Percentiles rank a stretch among this genome's conserved stretches.
Evolutionary conservation across 1,284 basidiomycete genomes (phyloP).

Genomic region (Ceratobasidium sp.): DNA sequence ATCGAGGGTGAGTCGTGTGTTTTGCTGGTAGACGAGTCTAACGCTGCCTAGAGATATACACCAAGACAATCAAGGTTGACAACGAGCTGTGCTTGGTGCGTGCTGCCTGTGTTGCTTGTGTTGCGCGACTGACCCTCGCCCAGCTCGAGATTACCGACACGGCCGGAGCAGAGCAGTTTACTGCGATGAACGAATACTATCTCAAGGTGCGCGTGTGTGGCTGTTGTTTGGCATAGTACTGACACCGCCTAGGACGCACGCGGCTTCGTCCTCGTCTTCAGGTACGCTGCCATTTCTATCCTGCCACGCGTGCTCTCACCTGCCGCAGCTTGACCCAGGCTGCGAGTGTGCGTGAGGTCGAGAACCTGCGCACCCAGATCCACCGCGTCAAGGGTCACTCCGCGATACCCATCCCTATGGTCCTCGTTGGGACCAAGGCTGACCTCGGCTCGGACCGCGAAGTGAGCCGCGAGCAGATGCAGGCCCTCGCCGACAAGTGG

Average conservation of each 20-base stretch:
- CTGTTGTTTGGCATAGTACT: neutral
- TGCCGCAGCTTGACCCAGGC: conserved; percentile 72
- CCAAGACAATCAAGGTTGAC: conserved; percentile 65
- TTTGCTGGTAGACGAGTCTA: neutral
- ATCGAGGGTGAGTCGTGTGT: conserved; percentile 66
- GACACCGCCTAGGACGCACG: conserved; percentile 55
- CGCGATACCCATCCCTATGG: conserved; percentile 66
- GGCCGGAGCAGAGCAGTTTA: conserved; percentile 88
- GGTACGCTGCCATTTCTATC: conserved; percentile 55
- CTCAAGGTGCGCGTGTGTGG: conserved; percentile 64
- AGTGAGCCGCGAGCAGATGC: conserved; percentile 70
- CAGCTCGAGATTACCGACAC: conserved; percentile 86
- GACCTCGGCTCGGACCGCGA: conserved; percentile 84
- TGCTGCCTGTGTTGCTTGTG: conserved; percentile 40
- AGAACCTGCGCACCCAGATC: conserved; percentile 79
- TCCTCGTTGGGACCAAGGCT: conserved; percentile 87
- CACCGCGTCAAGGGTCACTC: conserved; percentile 74
- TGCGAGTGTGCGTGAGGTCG: conserved; percentile 76
- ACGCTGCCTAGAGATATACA: conserved; percentile 64
- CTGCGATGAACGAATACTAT: conserved; percentile 76
- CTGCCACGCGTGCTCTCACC: neutral
- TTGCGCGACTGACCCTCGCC: conserved; percentile 14
- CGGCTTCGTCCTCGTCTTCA: conserved; percentile 84
- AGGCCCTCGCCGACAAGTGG: conserved; percentile 71
- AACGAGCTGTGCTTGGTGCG: conserved; percentile 63